Conservation (phyloP, 2,329 filamentous ascomycete genomes). For the Fusarium torulosum region DNA sequence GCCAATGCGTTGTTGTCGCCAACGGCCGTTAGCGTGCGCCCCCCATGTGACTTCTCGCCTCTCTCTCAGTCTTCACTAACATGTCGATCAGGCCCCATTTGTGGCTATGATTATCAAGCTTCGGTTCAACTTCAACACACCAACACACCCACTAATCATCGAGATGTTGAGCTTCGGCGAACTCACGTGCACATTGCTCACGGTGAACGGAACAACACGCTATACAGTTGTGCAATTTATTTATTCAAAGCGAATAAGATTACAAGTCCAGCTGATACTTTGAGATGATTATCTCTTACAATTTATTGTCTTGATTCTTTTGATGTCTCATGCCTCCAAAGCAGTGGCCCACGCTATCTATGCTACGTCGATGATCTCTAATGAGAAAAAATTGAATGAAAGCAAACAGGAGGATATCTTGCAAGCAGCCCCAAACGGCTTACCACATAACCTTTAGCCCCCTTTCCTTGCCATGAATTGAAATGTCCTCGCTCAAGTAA, state of each 20-base stretch:
- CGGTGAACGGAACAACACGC: background rate
- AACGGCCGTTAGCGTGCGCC: slow-evolving; percentile 48
- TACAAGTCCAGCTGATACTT: background rate
- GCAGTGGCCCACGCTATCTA: slow-evolving; percentile 28
- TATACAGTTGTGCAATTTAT: background rate
- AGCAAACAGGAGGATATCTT: slow-evolving; percentile 39
- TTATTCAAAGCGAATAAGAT: background rate
- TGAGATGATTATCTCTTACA: background rate
- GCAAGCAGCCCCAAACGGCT: slow-evolving; percentile 31
- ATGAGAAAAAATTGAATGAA: slow-evolving; percentile 13
- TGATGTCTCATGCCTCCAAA: slow-evolving; percentile 8
- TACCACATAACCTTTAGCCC: slow-evolving; percentile 21
- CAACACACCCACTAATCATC: slow-evolving; percentile 16
- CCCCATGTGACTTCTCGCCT: slow-evolving; percentile 44
- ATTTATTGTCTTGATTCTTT: slow-evolving; percentile 22
- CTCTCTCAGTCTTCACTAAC: slow-evolving; percentile 13
- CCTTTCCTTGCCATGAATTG: slow-evolving; percentile 26
- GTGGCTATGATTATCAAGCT: slow-evolving; percentile 25
- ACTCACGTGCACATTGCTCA: slow-evolving; percentile 1
- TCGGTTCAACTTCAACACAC: slow-evolving; percentile 12
- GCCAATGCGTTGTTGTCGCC: slow-evolving; percentile 39
- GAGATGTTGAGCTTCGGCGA: slow-evolving; percentile 24
- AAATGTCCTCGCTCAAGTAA: slow-evolving; percentile 29
- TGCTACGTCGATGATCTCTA: slow-evolving; percentile 22
- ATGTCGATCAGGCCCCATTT: slow-evolving; percentile 30